Percentiles rank a stretch among this genome's conserved stretches.
Evolutionary conservation across 2,329 filamentous ascomycete genomes (phyloP).

Genomic region (Grosmannia serpens): DNA sequence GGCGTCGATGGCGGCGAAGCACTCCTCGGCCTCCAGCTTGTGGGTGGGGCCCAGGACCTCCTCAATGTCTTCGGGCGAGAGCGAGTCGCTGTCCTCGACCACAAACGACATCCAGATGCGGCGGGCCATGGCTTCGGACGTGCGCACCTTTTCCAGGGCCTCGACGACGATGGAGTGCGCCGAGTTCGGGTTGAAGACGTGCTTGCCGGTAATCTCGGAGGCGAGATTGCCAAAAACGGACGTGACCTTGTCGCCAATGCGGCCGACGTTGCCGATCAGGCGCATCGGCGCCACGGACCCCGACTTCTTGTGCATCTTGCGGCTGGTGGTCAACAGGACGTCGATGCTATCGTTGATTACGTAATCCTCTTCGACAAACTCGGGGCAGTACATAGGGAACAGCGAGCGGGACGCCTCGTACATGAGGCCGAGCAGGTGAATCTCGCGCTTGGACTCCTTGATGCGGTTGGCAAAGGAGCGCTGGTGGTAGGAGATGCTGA

Average conservation of each 20-base stretch:
- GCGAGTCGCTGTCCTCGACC: slow-evolving; percentile 70
- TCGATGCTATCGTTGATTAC: slow-evolving; percentile 79
- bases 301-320: slow-evolving; percentile 25
- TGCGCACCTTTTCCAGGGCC: slow-evolving; percentile 72
- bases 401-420: slow-evolving; percentile 82
- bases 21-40: slow-evolving; percentile 71
- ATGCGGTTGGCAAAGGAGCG: slow-evolving; percentile 75
- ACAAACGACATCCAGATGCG: slow-evolving; percentile 99
- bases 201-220: slow-evolving; percentile 87
- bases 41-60: slow-evolving; percentile 75
- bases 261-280: slow-evolving; percentile 61
- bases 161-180: slow-evolving; percentile 83
- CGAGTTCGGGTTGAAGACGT: slow-evolving; percentile 86
- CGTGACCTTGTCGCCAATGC: slow-evolving; percentile 86
- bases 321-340: slow-evolving; percentile 39
- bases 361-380: slow-evolving; percentile 87
- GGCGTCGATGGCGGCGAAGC: slow-evolving; percentile 67
- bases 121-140: slow-evolving; percentile 83
- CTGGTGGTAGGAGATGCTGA: slow-evolving; percentile 76
- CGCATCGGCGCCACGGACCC: slow-evolving; percentile 67
- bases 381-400: slow-evolving; percentile 84
- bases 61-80: slow-evolving; percentile 69
- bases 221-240: slow-evolving; percentile 88
- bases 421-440: slow-evolving; percentile 69
- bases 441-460: slow-evolving; percentile 78